Evolutionary conservation across 2,329 filamentous ascomycete genomes (phyloP).

Genomic region (Verticillium nubilum): DNA sequence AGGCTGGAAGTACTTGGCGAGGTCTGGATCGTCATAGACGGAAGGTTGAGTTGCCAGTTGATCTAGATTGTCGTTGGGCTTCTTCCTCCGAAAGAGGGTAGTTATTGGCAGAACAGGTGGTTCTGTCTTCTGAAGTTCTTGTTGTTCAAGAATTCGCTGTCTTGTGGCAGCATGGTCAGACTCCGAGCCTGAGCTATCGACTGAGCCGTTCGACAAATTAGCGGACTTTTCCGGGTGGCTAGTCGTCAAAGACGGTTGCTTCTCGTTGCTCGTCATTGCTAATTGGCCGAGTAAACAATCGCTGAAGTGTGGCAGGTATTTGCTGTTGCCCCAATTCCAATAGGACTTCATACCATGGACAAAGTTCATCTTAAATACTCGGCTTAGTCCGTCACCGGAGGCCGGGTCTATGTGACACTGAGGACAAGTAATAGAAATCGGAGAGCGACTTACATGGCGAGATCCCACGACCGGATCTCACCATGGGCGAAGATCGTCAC

Average conservation of each 20-base stretch:
- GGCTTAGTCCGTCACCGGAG: neutral
- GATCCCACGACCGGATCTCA: neutral
- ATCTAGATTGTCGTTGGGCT: neutral
- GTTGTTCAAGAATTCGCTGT: neutral
- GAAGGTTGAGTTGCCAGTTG: constrained; percentile 4
- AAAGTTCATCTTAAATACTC: neutral
- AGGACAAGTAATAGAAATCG: neutral
- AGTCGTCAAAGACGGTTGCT: neutral
- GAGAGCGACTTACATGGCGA: neutral
- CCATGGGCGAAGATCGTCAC: neutral
- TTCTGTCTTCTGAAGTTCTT: constrained; percentile 1
- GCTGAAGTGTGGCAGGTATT: neutral
- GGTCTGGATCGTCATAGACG: constrained; percentile 5
- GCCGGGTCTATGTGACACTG: neutral
- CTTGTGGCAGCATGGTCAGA: neutral
- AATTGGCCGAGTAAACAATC: too few relatives aligned
- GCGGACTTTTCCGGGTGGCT: neutral
- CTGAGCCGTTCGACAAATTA: neutral
- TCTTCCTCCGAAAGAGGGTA: neutral
- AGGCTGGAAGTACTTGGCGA: constrained; percentile 5
- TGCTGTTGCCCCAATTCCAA: neutral
- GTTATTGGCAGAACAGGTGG: neutral
- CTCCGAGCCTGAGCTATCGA: neutral
- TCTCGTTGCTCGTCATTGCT: neutral
- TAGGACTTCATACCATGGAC: neutral